Conservation (phyloP, 805 yeast genomes). For the Barnettozyma salicaria region DNA sequence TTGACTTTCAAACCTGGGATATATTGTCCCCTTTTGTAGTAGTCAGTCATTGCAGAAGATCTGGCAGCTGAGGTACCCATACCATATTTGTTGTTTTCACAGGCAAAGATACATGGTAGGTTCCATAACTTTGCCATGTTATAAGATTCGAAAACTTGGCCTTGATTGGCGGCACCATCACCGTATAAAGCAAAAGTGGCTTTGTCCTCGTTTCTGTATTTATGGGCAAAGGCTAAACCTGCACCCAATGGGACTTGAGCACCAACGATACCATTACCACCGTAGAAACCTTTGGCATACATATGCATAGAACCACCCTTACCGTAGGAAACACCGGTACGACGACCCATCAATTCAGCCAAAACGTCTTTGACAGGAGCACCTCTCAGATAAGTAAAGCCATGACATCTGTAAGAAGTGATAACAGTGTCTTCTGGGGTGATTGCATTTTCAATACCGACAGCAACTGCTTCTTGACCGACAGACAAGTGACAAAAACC, state of each 20-base stretch:
- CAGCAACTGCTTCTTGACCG: conserved; percentile 99
- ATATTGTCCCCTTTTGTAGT: conserved; percentile 98
- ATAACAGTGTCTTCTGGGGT: conserved; percentile 80
- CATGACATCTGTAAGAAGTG: conserved; percentile 98
- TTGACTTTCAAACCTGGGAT: conserved; percentile 97
- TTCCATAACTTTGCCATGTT: conserved; percentile 99
- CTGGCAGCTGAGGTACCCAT: conserved; percentile 99
- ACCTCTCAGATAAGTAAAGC: conserved; percentile 95
- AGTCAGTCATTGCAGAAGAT: conserved; percentile 94
- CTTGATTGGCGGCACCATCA: conserved; percentile 99
- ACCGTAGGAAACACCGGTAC: conserved; percentile 92
- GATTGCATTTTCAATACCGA: conserved; percentile 95
- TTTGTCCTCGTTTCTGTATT: conserved; percentile 74
- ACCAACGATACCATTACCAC: conserved; percentile 99
- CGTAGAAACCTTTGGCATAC: conserved; percentile 92
- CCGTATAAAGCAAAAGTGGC: conserved; percentile 91
- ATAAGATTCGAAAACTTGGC: conserved; percentile 96
- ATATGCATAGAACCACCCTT: conserved; percentile 99
- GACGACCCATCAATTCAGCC: conserved; percentile 96
- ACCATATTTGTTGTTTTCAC: conserved; percentile 99
- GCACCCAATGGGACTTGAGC: conserved; percentile 99
- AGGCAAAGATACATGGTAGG: conserved; percentile 88
- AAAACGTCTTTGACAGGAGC: conserved; percentile 83
- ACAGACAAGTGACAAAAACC: conserved; percentile 98
- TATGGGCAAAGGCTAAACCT: conserved; percentile 97